Evolutionary conservation across 1,284 basidiomycete genomes (phyloP).

Genomic region (Tausonia pullulans): DNA sequence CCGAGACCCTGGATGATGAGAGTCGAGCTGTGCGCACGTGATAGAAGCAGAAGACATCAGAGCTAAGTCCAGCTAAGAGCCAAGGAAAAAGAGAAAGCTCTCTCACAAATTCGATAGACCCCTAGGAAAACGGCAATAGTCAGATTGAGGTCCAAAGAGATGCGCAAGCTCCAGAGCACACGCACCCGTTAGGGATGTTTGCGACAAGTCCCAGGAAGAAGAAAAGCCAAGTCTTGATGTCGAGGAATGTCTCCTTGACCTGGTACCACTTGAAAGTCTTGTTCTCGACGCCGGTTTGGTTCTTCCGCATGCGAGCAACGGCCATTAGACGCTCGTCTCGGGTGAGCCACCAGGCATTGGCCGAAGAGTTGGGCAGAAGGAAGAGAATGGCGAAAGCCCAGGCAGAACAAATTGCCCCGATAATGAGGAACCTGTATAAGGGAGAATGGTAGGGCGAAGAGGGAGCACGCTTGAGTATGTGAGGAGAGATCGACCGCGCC

Average conservation of each 20-base stretch:
- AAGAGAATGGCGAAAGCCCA: slow-evolving; percentile 24
- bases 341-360: slow-evolving; percentile 29
- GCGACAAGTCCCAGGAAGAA: slow-evolving; percentile 15
- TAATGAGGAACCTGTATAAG: slow-evolving; percentile 27
- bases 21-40: slow-evolving; percentile 27
- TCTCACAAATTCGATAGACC: neutral
- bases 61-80: slow-evolving; percentile 18
- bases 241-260: slow-evolving; percentile 32
- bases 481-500: neutral
- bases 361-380: slow-evolving; percentile 32
- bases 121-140: neutral
- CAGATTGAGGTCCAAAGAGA: neutral
- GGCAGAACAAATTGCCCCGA: slow-evolving; percentile 26
- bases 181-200: neutral
- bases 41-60: slow-evolving; percentile 22
- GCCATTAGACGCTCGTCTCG: slow-evolving; percentile 36
- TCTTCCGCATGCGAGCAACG: slow-evolving; percentile 33
- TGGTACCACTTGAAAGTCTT: slow-evolving; percentile 35
- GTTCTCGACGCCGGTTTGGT: slow-evolving; percentile 37
- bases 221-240: slow-evolving; percentile 27
- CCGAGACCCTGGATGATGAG: slow-evolving; percentile 33
- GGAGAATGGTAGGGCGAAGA: slow-evolving; percentile 8
- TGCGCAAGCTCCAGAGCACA: neutral
- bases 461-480: neutral
- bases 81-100: neutral